phyloP scores from a whole-genome alignment of 2,329 filamentous ascomycete genomes.

The Venturia effusa region DNA sequence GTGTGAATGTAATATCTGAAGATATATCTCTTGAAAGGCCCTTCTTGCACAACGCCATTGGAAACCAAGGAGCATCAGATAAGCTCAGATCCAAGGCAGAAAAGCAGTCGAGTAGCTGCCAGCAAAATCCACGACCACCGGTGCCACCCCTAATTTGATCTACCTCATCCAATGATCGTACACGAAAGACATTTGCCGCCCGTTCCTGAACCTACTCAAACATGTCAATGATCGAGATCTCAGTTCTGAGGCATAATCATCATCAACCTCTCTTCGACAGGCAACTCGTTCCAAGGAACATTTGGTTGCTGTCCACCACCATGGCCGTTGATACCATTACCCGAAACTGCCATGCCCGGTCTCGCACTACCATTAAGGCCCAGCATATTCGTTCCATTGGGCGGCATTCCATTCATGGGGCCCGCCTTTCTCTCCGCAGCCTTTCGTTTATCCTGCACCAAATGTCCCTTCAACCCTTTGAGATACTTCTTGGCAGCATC shows the following conservation, averaged over 20 bases:
- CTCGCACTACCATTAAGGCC: not conserved
- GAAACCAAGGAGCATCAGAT: not conserved
- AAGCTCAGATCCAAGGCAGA: not conserved
- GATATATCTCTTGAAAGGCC: not conserved
- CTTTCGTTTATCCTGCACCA: conserved; percentile 42
- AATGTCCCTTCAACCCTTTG: conserved; percentile 42
- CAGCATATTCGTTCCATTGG: not conserved
- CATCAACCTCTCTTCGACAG: conserved; percentile 4
- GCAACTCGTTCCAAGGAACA: not conserved
- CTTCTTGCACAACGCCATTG: too few species aligned
- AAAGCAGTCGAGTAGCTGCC: not conserved
- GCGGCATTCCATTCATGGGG: not conserved
- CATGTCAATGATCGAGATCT: not conserved
- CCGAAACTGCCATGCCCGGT: not conserved
- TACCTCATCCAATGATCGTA: not conserved
- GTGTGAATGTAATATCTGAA: not conserved
- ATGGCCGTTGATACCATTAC: not conserved
- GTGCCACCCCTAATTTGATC: not conserved
- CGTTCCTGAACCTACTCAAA: not conserved
- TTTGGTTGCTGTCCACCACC: not conserved
- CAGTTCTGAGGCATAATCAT: not conserved
- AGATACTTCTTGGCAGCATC: conserved; percentile 46
- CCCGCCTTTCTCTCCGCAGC: conserved; percentile 18
- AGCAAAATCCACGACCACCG: not conserved
- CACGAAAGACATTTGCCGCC: not conserved